Base-by-base conservation (phyloP, 192 early-diverging fungal genomes). In the Coemansia sp. region DNA sequence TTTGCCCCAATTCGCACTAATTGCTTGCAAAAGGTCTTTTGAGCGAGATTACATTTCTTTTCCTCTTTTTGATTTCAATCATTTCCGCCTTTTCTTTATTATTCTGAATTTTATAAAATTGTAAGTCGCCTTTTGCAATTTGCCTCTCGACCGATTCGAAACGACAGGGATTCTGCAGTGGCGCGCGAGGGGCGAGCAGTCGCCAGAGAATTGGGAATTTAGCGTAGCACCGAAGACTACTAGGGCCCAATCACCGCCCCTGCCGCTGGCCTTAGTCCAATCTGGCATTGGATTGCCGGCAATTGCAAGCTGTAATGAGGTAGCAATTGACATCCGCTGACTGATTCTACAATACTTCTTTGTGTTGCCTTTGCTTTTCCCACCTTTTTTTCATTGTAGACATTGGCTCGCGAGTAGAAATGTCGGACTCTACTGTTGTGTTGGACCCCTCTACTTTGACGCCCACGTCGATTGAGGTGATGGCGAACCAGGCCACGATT, bases 401-500 rank as follows among this genome's bases (percentile, higher is more conserved):
- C 57, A 34, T 59, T 59, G 33, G 36, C 57, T 50, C 57, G 25
- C 52, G 66, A 36, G 18, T 47, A 48, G 60, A 64, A 65, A 76
- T 77, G 75, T 10, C 75, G 38, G 69, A 57, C 18, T 37, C 68
- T 14, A 35, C 47, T 25, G 59, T 58, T 64, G 26, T 59, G 39
- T 41, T 81, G 13, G 78, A 81, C 52, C 70, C 66, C 31, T 53
- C 73, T 16, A 75, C 65, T 61, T 61, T 81, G 52, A 69, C 73
- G 53, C 73, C 73, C 25, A 68, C 63, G 60, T 81, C 78, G 25
- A 93, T 92, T 28, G 95, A 98, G 84, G 97, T 98, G 76, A 99
- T 99, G 83, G 88, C 89, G 10, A 90, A 91, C 62, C 97, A 99
- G 85, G 97, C 97, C 45, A 99, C 97, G 55, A 98, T 99, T 85